Base-by-base conservation (phyloP, 768 basidiomycete genomes). In the Phaffia tasmanica region DNA sequence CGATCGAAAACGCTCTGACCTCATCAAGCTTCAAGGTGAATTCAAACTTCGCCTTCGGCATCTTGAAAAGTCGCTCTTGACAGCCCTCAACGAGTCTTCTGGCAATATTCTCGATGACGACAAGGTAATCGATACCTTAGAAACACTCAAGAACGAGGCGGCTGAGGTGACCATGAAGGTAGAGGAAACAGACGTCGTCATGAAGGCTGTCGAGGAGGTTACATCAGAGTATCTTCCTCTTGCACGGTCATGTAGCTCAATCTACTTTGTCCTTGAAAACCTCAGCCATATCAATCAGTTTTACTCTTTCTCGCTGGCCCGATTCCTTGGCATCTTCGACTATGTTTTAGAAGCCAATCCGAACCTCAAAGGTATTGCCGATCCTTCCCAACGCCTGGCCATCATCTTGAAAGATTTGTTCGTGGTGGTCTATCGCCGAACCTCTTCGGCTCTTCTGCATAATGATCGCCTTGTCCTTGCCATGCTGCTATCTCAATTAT, bases 251-350 rank as follows among this genome's bases (percentile, higher is more conserved):
- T 95, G 93, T 81, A 94, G 92, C 75, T 85, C 90, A 0, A 85
- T 97, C 53, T 99, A 89, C 83, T 99, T 99, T 79, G 87, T 94
- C 67, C 80, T 99, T 72, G 94, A 98, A 73, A 92, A 97, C 73
- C 82, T 98, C 59, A 87, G 89, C 74, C 81, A 87, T 62, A 83
- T 97, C 79, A 90, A 94, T 74, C 94, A 95, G 77, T 98, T 98
- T 80, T 99, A 99, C 74, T 90, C 97, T 76, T 99, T 99, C 81
- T 98, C 95, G 1, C 82, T 99, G 56, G 86, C 81, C 32, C 97
- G 94, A 82, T 99, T 99, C 87, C 83, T 98, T 67, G 94, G 95
- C 75, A 94, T 97, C 73, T 99, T 99, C 78, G 90, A 98, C 78
- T 89, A 87, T 72, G 85, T 94, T 66, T 83, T 98, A 9, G 48